A percentile compares a stretch with the other conserved stretches of the same genome.
These are phyloP conservation scores for Acorus calamus DNA, from an alignment of 106 monocot genomes.

Conservation along the genomic window DNA sequence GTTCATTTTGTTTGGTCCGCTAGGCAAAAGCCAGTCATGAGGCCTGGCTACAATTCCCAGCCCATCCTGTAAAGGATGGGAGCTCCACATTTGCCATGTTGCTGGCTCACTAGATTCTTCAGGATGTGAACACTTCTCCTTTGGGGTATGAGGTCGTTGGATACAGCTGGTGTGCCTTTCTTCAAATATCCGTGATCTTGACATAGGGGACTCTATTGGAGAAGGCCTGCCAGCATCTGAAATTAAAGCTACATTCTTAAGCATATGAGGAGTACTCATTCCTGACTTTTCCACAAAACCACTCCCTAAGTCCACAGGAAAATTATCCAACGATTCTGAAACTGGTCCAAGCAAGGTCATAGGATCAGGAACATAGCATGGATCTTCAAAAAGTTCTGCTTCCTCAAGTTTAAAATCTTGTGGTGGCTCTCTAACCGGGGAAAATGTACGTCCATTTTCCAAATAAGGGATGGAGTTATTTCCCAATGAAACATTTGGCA, in stretches of 20 bases:
- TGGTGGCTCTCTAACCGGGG: conserved; percentile 23
- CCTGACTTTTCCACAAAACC: conserved; percentile 32
- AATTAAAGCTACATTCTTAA: conserved; percentile 24
- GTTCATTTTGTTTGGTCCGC: conserved; percentile 18
- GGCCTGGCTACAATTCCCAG: conserved; percentile 46
- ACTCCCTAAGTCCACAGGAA: conserved; percentile 45
- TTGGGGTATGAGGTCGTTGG: conserved; percentile 14
- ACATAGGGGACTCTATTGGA: conserved; percentile 74
- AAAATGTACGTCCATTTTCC: conserved; percentile 10
- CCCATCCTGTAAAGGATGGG: conserved; percentile 47
- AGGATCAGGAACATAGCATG: conserved; percentile 72
- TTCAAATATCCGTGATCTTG: conserved; percentile 28
- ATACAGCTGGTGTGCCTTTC: conserved; percentile 26
- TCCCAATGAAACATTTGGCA: conserved; percentile 8
- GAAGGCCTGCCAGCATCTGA: conserved; percentile 50
- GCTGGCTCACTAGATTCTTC: conserved; percentile 33
- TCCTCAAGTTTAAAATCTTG: conserved; percentile 38
- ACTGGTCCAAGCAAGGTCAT: conserved; percentile 49
- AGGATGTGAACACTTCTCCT: conserved; percentile 10
- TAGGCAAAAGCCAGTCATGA: conserved; percentile 32
- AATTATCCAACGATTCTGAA: conserved; percentile 62
- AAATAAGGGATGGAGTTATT: conserved; percentile 6
- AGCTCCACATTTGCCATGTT: conserved; percentile 88
- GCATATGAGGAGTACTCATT: conserved; percentile 16
- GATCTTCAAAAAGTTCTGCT: conserved; percentile 70